Evolutionary conservation across 2,329 filamentous ascomycete genomes (phyloP).

Genomic region (Beauveria rudraprayagi): DNA sequence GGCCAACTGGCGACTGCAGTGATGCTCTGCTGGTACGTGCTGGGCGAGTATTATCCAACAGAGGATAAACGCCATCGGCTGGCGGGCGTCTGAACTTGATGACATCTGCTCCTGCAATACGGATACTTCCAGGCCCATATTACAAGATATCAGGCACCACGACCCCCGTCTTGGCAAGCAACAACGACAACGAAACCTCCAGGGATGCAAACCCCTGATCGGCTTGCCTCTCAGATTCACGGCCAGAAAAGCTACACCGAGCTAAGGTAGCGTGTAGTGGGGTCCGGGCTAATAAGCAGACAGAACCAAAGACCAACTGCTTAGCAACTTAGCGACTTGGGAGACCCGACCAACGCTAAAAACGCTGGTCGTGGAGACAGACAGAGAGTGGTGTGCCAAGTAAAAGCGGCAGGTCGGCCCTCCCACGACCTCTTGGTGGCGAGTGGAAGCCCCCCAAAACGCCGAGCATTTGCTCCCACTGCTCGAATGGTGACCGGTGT

Average conservation of each 20-base stretch:
- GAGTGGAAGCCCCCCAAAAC: too few relatives aligned
- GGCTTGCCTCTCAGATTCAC: neutral
- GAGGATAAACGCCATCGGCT: neutral
- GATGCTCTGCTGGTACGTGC: neutral
- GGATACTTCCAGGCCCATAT: neutral
- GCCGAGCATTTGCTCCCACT: too few relatives aligned
- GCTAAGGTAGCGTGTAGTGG: neutral
- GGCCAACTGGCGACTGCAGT: neutral
- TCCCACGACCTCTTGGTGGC: neutral
- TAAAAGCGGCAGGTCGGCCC: neutral
- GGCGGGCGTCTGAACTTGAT: constrained; percentile 1
- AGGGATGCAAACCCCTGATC: constrained; percentile 9
- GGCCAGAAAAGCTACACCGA: neutral
- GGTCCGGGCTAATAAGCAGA: neutral
- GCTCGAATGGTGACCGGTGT: neutral
- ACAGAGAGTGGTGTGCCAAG: neutral
- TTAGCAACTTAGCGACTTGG: neutral
- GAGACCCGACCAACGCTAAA: neutral
- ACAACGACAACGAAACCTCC: neutral
- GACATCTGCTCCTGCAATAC: neutral
- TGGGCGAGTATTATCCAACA: neutral
- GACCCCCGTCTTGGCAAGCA: neutral
- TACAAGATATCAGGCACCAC: neutral
- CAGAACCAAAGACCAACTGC: neutral
- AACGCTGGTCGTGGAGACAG: neutral